Conservation (phyloP, 306 rosid genomes). For the Pterocarpus macrocarpus region DNA sequence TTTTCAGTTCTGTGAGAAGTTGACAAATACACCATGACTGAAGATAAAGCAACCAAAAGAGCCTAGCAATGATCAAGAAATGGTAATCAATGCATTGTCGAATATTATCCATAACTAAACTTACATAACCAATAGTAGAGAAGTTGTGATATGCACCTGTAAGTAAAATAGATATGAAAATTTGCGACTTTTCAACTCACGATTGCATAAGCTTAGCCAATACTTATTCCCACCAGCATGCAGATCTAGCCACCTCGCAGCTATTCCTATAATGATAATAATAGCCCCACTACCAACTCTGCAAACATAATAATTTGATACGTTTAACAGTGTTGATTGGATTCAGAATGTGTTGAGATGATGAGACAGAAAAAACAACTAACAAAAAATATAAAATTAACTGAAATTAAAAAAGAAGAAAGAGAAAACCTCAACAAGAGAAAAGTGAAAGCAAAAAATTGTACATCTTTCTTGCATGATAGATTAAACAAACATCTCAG, state of each 20-base stretch:
- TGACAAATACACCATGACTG: conserved; percentile 82
- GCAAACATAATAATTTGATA: conserved; percentile 47
- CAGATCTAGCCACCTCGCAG: conserved; percentile 76
- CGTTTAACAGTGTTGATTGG: conserved; percentile 30
- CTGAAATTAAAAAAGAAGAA: not conserved
- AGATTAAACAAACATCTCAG: conserved; percentile 14
- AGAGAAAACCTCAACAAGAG: conserved; percentile 13
- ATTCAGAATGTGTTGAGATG: conserved; percentile 28
- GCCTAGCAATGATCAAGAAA: conserved; percentile 55
- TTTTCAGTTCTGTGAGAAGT: conserved; percentile 83
- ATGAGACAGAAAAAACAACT: conserved; percentile 11
- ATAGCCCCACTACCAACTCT: conserved; percentile 83
- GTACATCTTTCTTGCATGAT: conserved; percentile 1
- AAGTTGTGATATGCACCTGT: conserved; percentile 64
- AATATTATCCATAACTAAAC: conserved; percentile 30
- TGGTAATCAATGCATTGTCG: conserved; percentile 18
- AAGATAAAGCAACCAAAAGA: conserved; percentile 81
- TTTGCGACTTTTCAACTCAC: conserved; percentile 55
- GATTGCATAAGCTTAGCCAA: conserved; percentile 74
- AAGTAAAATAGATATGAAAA: conserved; percentile 71
- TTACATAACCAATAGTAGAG: conserved; percentile 30
- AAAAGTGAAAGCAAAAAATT: conserved; percentile 6
- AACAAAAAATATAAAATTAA: not conserved
- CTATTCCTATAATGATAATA: conserved; percentile 73
- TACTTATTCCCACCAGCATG: conserved; percentile 66